Evolutionary conservation across 345 rosid species (phyloP).

Genomic region (Pistacia atlantica): DNA sequence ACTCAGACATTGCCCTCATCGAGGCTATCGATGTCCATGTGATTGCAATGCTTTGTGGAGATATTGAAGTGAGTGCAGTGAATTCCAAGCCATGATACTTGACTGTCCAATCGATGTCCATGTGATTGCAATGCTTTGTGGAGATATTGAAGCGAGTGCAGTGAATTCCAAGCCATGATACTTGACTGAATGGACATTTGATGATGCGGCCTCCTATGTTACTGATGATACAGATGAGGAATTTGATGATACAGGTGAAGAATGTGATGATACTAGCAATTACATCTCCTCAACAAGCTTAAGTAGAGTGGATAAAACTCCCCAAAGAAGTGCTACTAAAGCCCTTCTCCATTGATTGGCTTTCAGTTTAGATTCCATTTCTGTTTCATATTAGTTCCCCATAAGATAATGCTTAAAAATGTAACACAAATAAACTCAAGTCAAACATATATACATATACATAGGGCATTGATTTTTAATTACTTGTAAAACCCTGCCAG

Average conservation of each 20-base stretch:
- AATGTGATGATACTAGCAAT: too few relatives aligned
- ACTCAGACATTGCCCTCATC: slow-evolving; percentile 54
- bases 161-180: slow-evolving; percentile 53
- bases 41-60: slow-evolving; percentile 72
- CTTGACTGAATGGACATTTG: slow-evolving; percentile 57
- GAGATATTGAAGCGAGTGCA: slow-evolving; percentile 58
- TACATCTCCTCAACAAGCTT: too few relatives aligned
- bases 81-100: slow-evolving; percentile 57
- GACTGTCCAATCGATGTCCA: slow-evolving; percentile 67
- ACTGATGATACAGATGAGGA: slow-evolving; percentile 23
- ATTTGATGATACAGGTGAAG: background rate
- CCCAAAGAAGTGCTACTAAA: too few relatives aligned
- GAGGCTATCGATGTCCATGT: slow-evolving; percentile 73
- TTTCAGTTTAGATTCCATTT: too few relatives aligned
- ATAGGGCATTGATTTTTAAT: too few relatives aligned
- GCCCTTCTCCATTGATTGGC: too few relatives aligned
- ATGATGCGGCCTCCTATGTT: slow-evolving; percentile 36
- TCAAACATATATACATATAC: too few relatives aligned
- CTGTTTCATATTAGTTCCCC: background rate
- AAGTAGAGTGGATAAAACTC: too few relatives aligned
- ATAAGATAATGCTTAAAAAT: too few relatives aligned
- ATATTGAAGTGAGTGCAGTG: slow-evolving; percentile 50
- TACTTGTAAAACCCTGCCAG: too few relatives aligned
- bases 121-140: slow-evolving; percentile 68
- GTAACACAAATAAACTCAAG: too few relatives aligned